Evolutionary conservation across 805 yeast species (phyloP).

Genomic region (Vanderwaltozyma polyspora): DNA sequence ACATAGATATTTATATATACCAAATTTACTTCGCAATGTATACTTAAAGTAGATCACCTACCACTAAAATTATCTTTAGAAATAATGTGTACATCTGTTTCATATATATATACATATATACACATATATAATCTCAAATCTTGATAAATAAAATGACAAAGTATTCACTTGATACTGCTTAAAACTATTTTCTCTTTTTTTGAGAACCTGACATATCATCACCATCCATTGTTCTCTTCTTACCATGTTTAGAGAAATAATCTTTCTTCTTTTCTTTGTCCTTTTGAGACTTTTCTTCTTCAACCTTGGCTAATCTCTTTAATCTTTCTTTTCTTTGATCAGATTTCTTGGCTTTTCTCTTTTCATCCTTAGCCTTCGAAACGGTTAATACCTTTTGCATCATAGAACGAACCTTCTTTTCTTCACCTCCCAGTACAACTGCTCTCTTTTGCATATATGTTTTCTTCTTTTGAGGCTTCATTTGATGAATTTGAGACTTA

Average conservation of each 20-base stretch:
- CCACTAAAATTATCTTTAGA: too few relatives aligned
- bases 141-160: too few relatives aligned
- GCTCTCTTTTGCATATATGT: slow-evolving; percentile 87
- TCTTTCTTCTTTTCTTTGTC: slow-evolving; percentile 82
- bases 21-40: too few relatives aligned
- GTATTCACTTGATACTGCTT: too few relatives aligned
- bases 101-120: too few relatives aligned
- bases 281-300: slow-evolving; percentile 58
- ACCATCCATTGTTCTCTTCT: slow-evolving; percentile 39
- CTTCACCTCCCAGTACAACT: slow-evolving; percentile 84
- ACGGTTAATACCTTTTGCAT: slow-evolving; percentile 80
- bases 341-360: slow-evolving; percentile 59
- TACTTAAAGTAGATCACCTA: too few relatives aligned
- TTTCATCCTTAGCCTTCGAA: slow-evolving; percentile 73
- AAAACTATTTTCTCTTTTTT: slow-evolving; percentile 10
- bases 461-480: slow-evolving; percentile 77
- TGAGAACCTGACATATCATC: slow-evolving; percentile 16
- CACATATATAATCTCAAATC: too few relatives aligned
- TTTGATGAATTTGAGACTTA: slow-evolving; percentile 77
- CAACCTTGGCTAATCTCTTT: slow-evolving; percentile 65
- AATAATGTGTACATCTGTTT: too few relatives aligned
- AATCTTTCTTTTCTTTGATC: slow-evolving; percentile 66
- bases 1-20: too few relatives aligned
- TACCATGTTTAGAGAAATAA: slow-evolving; percentile 61
- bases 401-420: slow-evolving; percentile 82